phyloP scores from a whole-genome alignment of 2,329 filamentous ascomycete genomes.

The Esteya vermicola region DNA sequence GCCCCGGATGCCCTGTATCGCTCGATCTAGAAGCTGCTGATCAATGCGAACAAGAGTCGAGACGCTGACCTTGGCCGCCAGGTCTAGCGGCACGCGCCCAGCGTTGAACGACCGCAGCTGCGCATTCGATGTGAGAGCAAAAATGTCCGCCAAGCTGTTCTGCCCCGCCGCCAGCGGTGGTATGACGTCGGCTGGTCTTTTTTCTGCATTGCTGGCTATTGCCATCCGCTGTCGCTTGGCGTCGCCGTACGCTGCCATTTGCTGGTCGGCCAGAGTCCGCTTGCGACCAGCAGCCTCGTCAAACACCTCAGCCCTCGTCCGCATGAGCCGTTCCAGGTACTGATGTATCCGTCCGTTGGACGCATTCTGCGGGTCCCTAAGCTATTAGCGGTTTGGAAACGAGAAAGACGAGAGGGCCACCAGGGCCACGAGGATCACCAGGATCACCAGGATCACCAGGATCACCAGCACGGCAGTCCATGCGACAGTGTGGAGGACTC shows the following conservation, averaged over 20 bases:
- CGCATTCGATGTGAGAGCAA: conserved; percentile 66
- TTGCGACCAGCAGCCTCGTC: conserved; percentile 68
- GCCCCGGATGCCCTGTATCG: conserved; percentile 45
- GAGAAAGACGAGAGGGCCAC: too few species aligned
- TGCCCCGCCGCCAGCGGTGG: conserved; percentile 56
- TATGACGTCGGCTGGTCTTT: conserved; percentile 32
- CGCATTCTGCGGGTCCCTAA: conserved; percentile 66
- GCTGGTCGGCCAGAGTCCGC: conserved; percentile 55
- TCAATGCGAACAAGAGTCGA: conserved; percentile 63
- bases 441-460: too few species aligned
- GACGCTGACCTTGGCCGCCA: conserved; percentile 71
- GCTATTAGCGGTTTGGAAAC: not conserved
- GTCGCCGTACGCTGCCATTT: conserved; percentile 57
- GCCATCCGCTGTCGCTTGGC: conserved; percentile 70
- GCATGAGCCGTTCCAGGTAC: conserved; percentile 69
- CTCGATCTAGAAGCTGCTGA: conserved; percentile 51
- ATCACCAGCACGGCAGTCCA: too few species aligned
- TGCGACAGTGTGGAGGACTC: conserved; percentile 11
- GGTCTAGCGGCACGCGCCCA: conserved; percentile 56
- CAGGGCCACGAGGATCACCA: too few species aligned
- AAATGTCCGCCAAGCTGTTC: conserved; percentile 69
- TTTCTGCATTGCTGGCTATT: not conserved
- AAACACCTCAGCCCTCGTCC: conserved; percentile 62
- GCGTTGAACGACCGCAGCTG: conserved; percentile 72
- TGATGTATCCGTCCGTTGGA: conserved; percentile 69